phyloP scores from a whole-genome alignment of 129 eudicot genomes.

The Artemisia annua region DNA sequence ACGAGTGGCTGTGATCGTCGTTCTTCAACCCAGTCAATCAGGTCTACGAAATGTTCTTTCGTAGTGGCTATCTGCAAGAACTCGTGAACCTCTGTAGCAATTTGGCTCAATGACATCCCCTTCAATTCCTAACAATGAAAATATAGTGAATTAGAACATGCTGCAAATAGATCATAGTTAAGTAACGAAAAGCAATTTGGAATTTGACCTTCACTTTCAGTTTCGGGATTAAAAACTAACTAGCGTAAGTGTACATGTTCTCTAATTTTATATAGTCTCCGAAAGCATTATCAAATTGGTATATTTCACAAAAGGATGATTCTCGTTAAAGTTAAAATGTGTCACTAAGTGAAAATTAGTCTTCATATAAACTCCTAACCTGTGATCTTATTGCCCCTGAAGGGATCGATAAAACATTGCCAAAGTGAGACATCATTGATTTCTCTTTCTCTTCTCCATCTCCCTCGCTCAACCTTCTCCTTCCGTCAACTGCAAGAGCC shows the following conservation, averaged over 20 bases:
- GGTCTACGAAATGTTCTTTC: constrained; percentile 54
- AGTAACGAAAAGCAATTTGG: no score
- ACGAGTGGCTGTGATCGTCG: constrained; percentile 40
- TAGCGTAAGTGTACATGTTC: no score
- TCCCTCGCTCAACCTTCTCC: constrained; percentile 40
- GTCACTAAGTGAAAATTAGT: no score
- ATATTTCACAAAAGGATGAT: no score
- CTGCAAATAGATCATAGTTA: no score
- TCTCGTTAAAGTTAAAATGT: no score
- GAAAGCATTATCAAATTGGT: no score
- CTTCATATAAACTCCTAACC: background rate
- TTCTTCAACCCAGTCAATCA: constrained; percentile 73
- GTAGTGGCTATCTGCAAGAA: constrained; percentile 35
- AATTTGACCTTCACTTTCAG: no score
- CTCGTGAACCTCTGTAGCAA: constrained; percentile 42
- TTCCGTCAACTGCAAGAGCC: constrained; percentile 53
- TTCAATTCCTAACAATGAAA: constrained; percentile 22
- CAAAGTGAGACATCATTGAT: constrained; percentile 36
- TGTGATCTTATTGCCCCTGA: constrained; percentile 36
- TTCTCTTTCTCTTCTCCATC: constrained; percentile 35
- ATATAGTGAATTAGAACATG: background rate
- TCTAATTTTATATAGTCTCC: no score
- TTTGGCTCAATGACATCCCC: constrained; percentile 34
- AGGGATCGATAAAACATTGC: constrained; percentile 59
- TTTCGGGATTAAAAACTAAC: no score